Evolutionary conservation across 2,329 filamentous ascomycete species (phyloP).

Genomic region (Calonectria honghensis): DNA sequence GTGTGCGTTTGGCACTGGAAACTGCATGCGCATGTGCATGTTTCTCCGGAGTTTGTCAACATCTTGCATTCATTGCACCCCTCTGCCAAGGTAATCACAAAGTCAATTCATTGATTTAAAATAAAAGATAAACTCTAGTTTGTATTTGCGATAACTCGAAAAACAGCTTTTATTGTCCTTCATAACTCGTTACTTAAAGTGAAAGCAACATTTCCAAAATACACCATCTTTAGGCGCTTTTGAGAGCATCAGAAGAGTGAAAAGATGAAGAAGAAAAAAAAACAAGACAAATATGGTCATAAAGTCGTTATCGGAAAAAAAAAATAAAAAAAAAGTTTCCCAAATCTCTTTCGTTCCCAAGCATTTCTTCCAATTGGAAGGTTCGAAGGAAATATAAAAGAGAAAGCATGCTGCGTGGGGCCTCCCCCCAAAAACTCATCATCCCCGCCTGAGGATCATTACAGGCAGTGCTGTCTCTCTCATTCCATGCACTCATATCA

Average conservation of each 20-base stretch:
- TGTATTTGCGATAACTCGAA: slow-evolving; percentile 50
- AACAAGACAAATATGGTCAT: slow-evolving; percentile 56
- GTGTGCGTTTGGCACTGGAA: not conserved
- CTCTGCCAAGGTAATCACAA: slow-evolving; percentile 19
- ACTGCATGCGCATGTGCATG: not conserved
- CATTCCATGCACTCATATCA: slow-evolving; percentile 57
- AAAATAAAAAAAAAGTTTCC: slow-evolving; percentile 51
- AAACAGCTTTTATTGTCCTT: slow-evolving; percentile 64
- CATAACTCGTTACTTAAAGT: slow-evolving; percentile 64
- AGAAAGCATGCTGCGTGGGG: slow-evolving; percentile 52
- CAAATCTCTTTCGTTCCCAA: slow-evolving; percentile 53
- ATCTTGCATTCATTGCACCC: not conserved
- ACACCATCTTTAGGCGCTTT: slow-evolving; percentile 58
- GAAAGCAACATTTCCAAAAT: slow-evolving; percentile 57
- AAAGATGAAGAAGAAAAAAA: slow-evolving; percentile 47
- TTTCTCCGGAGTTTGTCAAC: not conserved
- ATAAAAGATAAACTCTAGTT: slow-evolving; percentile 36
- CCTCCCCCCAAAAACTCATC: slow-evolving; percentile 53
- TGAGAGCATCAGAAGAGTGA: slow-evolving; percentile 53
- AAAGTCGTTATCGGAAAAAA: slow-evolving; percentile 58
- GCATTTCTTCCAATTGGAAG: slow-evolving; percentile 47
- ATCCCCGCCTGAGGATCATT: slow-evolving; percentile 61
- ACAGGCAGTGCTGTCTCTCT: slow-evolving; percentile 60
- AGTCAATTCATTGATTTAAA: slow-evolving; percentile 14
- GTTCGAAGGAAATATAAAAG: slow-evolving; percentile 48